A percentile compares a stretch with the other conserved stretches of the same genome.
These are phyloP conservation scores for Halophytophthora batemanensis DNA, from an alignment of 352 stramenopile genomes.

Conservation along the genomic window DNA sequence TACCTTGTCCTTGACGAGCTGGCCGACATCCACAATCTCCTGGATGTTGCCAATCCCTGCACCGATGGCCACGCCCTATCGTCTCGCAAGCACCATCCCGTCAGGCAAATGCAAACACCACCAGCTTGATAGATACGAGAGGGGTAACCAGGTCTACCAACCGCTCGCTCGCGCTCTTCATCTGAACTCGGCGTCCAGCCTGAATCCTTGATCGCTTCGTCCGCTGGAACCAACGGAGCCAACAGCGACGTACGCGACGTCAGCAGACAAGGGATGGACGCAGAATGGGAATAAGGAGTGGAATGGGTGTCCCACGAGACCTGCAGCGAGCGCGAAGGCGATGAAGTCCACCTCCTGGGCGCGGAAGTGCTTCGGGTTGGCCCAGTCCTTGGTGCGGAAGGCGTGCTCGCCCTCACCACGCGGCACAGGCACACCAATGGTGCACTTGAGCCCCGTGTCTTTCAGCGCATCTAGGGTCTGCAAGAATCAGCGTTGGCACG, in stretches of 20 bases:
- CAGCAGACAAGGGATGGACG: background rate
- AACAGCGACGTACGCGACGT: background rate
- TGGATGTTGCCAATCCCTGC: constrained; percentile 87
- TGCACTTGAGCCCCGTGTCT: constrained; percentile 60
- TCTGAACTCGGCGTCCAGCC: constrained; percentile 61
- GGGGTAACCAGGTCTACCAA: constrained; percentile 10
- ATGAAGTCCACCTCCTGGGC: constrained; percentile 86
- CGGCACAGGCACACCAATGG: constrained; percentile 70
- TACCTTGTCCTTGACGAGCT: constrained; percentile 67
- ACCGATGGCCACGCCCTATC: constrained; percentile 78
- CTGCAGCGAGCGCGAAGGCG: constrained; percentile 76
- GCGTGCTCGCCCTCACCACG: constrained; percentile 43
- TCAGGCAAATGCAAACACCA: no score
- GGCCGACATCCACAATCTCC: constrained; percentile 76
- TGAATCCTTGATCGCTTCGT: constrained; percentile 79
- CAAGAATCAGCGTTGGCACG: background rate
- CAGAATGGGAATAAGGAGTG: no score
- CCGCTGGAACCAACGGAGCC: constrained; percentile 34
- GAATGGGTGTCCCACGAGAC: constrained; percentile 18
- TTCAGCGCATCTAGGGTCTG: constrained; percentile 55
- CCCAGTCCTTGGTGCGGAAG: constrained; percentile 66
- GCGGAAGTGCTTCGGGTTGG: constrained; percentile 64
- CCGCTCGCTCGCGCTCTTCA: constrained; percentile 61
- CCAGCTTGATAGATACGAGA: constrained; percentile 8
- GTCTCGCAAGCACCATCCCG: background rate